These are phyloP conservation scores for Ophiostoma pallidulum DNA, from an alignment of 2,329 filamentous ascomycete genomes.

Conservation along the genomic window DNA sequence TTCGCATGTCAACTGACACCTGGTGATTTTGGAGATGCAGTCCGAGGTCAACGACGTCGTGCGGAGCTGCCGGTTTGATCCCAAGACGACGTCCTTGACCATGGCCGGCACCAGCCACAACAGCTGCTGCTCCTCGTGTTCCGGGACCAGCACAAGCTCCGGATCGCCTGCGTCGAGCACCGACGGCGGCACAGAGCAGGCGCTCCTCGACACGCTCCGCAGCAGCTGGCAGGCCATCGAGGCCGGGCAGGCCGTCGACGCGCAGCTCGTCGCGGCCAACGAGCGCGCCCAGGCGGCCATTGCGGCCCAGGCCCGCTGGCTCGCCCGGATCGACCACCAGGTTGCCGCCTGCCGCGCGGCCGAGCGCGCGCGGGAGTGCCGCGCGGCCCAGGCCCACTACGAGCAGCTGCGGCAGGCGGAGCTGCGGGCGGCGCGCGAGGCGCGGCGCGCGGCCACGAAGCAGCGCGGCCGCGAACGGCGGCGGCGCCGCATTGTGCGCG, in stretches of 20 bases:
- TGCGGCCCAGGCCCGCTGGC: neutral
- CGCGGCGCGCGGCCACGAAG: neutral
- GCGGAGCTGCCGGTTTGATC: slow-evolving; percentile 7
- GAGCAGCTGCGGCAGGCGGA: neutral
- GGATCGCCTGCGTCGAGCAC: too few relatives aligned
- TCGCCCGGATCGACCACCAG: slow-evolving; percentile 4
- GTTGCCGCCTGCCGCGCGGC: neutral
- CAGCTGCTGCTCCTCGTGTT: neutral
- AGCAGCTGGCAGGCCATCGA: slow-evolving; percentile 5
- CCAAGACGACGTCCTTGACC: neutral
- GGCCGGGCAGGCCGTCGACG: neutral
- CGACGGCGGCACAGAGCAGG: neutral
- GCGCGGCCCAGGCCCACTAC: slow-evolving; percentile 5
- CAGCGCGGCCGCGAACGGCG: neutral
- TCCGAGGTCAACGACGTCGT: slow-evolving; percentile 16
- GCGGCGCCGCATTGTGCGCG: slow-evolving; percentile 2
- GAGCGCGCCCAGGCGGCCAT: slow-evolving; percentile 2
- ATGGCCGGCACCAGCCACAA: neutral
- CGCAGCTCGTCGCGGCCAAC: slow-evolving; percentile 5
- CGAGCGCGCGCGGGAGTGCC: neutral
- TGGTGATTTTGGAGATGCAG: neutral
- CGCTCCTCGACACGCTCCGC: slow-evolving; percentile 4
- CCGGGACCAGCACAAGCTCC: neutral
- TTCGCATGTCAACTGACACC: too few relatives aligned
- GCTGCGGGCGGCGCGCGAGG: neutral